A percentile compares a stretch with the other conserved stretches of the same genome.
These are phyloP conservation scores for Wickerhamiella dianesei DNA, from an alignment of 805 yeast species.

Conservation along the genomic window DNA sequence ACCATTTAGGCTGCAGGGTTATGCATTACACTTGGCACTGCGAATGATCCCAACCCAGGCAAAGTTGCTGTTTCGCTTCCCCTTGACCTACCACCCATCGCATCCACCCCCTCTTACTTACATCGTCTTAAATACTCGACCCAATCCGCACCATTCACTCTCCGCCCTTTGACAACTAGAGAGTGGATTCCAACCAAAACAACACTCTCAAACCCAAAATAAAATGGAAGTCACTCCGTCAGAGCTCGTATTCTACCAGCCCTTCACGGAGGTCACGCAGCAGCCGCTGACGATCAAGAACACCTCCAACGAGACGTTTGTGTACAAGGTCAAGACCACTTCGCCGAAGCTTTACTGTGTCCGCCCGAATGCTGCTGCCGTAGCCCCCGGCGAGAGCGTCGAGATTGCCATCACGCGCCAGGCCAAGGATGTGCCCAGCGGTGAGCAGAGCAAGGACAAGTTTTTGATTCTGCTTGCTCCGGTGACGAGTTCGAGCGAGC, in stretches of 20 bases:
- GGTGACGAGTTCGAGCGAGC: constrained; percentile 41
- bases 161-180: not conserved
- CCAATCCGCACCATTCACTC: not conserved
- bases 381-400: constrained; percentile 58
- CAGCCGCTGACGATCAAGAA: constrained; percentile 25
- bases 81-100: not conserved
- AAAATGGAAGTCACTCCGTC: constrained; percentile 14
- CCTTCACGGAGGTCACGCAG: constrained; percentile 10
- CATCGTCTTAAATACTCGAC: not conserved
- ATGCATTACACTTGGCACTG: not conserved
- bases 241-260: constrained; percentile 14
- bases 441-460: constrained; percentile 77
- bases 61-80: not conserved
- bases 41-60: not conserved
- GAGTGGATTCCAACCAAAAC: not conserved
- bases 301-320: constrained; percentile 47
- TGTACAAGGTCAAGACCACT: constrained; percentile 94
- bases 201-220: not conserved
- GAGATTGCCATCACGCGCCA: constrained; percentile 72
- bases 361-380: constrained; percentile 80
- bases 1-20: not conserved
- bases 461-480: constrained; percentile 82
- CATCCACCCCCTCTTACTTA: not conserved
- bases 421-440: constrained; percentile 66
- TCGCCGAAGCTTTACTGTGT: constrained; percentile 94